Base-by-base conservation (phyloP, 331 rosid species). In the Pyrus hybrid region DNA sequence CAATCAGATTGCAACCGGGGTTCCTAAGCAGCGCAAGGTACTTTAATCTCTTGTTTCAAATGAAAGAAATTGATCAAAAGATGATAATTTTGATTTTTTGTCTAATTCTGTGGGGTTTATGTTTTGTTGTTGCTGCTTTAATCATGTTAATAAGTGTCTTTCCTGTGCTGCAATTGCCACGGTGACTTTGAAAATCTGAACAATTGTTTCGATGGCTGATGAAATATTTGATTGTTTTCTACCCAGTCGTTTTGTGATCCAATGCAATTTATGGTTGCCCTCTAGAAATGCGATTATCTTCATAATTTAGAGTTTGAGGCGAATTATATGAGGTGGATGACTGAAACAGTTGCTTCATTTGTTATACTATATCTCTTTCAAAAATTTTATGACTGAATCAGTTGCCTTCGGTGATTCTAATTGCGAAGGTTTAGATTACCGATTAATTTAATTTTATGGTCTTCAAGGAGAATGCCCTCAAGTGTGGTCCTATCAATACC, bases 1-100 rank as follows among this genome's bases (percentile, higher is more conserved):
- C 70, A 62, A 70, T 74, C 88, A 78, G 87, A 80, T 84, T 82
- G 72, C 81, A 43, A 32, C 33, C 57, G 76, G 68, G 57, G 72
- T 63, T 80, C 51, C 81, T 49, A 79, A 75, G 41, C 77, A 80
- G 71, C 82, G 79, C 58, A 91, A 88, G 96, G 98, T 93, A 79
- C 67, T 13, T 68, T 76, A 26, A 33, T 54, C 71, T 20, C 53
- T 65, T 13, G 12, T 67, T 37, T 43, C 57, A 41, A 62, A 68
- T 53, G 79, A 37, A 69, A 49, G 25, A 43, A 79, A 63, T 0
- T 21, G 53, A 3, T n/a, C 9, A 14, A 0, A 63, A 13, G 37
- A 33, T 10, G 13, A 30, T 7, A 21, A 18, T 22, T 32, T 28
- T 13, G 1, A 33, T 16, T 47, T 60, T 32, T 45, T 49, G 22